phyloP scores from a whole-genome alignment of 768 basidiomycete genomes.

The Fomitopsis pulvina region DNA sequence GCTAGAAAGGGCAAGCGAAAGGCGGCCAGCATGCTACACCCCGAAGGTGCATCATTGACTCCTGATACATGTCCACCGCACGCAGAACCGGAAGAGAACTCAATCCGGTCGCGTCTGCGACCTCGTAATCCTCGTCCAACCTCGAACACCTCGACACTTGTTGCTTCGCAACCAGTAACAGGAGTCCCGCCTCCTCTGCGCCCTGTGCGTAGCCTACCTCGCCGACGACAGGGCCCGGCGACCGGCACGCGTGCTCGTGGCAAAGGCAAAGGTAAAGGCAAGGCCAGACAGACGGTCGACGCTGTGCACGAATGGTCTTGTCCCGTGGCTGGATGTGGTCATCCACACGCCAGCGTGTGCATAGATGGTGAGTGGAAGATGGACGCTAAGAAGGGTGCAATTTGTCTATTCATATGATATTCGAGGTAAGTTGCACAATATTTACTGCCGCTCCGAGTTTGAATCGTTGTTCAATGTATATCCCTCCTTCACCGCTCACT shows the following conservation, averaged over 20 bases:
- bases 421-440: not conserved
- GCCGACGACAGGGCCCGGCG: conserved; percentile 4
- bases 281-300: conserved; percentile 29
- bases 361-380: conserved; percentile 54
- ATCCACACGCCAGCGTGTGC: conserved; percentile 49
- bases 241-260: conserved; percentile 14
- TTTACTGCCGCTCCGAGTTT: too few species aligned
- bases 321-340: conserved; percentile 53
- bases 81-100: conserved; percentile 20
- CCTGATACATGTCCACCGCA: not conserved
- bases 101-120: conserved; percentile 55
- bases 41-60: not conserved
- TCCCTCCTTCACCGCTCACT: too few species aligned
- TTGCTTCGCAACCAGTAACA: not conserved
- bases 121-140: conserved; percentile 28
- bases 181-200: conserved; percentile 4
- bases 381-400: conserved; percentile 39
- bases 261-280: conserved; percentile 25
- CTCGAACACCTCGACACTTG: not conserved
- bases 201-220: conserved; percentile 5
- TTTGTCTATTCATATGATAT: conserved; percentile 34
- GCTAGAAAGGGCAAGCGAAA: conserved; percentile 14
- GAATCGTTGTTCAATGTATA: too few species aligned
- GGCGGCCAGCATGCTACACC: conserved; percentile 7
- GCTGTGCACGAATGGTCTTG: conserved; percentile 55